A percentile compares a stretch with the other conserved stretches of the same genome.
Evolutionary conservation across 1,139 yeast species (phyloP).

Genomic region (Kurtzmaniella quercitrusa): DNA sequence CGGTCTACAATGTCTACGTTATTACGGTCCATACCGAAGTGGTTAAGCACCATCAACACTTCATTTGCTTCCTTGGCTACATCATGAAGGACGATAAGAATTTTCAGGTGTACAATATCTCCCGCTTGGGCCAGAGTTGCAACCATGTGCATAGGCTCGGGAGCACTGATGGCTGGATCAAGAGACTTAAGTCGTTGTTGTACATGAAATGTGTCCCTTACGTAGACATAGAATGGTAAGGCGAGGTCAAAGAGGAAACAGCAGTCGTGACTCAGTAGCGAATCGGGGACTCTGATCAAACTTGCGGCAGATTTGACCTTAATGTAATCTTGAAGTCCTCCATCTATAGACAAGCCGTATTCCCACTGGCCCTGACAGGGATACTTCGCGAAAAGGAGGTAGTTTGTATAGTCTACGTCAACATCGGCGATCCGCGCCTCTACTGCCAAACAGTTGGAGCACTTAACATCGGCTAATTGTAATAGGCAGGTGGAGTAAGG

Average conservation of each 20-base stretch:
- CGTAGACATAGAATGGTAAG: constrained; percentile 30
- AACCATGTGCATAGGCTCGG: background rate
- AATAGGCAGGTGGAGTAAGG: constrained; percentile 34
- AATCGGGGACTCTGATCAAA: constrained; percentile 25
- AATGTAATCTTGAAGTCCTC: constrained; percentile 38
- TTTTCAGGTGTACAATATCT: constrained; percentile 7
- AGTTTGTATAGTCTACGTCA: constrained; percentile 8
- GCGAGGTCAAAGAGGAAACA: constrained; percentile 32
- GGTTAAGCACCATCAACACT: constrained; percentile 28
- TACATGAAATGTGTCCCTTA: constrained; percentile 12
- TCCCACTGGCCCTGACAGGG: constrained; percentile 23
- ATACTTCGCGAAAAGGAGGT: constrained; percentile 11
- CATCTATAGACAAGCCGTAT: constrained; percentile 36
- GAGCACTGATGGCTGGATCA: background rate
- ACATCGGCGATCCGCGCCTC: constrained; percentile 1
- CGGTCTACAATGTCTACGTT: constrained; percentile 26
- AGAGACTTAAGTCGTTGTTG: constrained; percentile 4
- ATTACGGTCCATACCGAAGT: constrained; percentile 24
- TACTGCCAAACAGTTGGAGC: constrained; percentile 22
- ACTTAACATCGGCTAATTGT: constrained; percentile 16
- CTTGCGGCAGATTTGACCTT: constrained; percentile 23
- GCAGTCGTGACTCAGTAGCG: constrained; percentile 35
- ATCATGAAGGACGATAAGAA: constrained; percentile 28
- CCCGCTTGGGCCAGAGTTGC: background rate
- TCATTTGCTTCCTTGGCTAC: constrained; percentile 31